Evolutionary conservation across 257 asterid genomes (phyloP).

Genomic region (Cinchona pubescens): DNA sequence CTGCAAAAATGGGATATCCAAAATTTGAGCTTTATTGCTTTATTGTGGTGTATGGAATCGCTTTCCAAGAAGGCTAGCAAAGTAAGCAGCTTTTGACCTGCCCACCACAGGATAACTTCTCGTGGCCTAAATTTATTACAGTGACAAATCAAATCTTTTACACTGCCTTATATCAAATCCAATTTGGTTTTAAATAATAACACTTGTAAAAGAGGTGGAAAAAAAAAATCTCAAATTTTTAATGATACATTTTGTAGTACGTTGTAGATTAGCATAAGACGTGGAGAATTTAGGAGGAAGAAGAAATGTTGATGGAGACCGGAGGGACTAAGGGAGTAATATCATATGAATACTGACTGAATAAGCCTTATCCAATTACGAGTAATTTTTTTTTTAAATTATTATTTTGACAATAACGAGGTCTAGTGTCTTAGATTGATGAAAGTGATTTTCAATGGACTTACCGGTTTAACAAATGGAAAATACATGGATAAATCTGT

Average conservation of each 20-base stretch:
- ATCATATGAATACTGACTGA: background rate
- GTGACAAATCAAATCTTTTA: slow-evolving; percentile 30
- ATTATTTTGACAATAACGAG: slow-evolving; percentile 27
- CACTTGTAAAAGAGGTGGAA: background rate
- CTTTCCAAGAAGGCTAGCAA: slow-evolving; percentile 34
- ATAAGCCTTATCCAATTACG: slow-evolving; percentile 37
- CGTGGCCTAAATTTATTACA: slow-evolving; percentile 45
- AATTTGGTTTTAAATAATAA: background rate
- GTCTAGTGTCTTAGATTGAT: slow-evolving; percentile 28
- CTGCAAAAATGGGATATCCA: background rate
- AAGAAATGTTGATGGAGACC: slow-evolving; percentile 19
- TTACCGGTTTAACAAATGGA: too few relatives aligned
- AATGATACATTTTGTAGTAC: background rate
- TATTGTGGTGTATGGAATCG: slow-evolving; percentile 31
- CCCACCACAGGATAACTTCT: slow-evolving; percentile 20
- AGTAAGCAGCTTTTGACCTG: slow-evolving; percentile 34
- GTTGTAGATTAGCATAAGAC: background rate
- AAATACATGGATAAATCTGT: too few relatives aligned
- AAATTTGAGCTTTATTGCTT: slow-evolving; percentile 1
- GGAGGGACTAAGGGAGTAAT: background rate
- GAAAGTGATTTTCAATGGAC: slow-evolving; percentile 33
- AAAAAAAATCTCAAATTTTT: background rate
- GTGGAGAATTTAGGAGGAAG: background rate
- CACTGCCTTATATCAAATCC: slow-evolving; percentile 1
- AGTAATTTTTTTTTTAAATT: too few relatives aligned